Conservation (phyloP, 768 basidiomycete species). For the Tulasnella sp. region DNA sequence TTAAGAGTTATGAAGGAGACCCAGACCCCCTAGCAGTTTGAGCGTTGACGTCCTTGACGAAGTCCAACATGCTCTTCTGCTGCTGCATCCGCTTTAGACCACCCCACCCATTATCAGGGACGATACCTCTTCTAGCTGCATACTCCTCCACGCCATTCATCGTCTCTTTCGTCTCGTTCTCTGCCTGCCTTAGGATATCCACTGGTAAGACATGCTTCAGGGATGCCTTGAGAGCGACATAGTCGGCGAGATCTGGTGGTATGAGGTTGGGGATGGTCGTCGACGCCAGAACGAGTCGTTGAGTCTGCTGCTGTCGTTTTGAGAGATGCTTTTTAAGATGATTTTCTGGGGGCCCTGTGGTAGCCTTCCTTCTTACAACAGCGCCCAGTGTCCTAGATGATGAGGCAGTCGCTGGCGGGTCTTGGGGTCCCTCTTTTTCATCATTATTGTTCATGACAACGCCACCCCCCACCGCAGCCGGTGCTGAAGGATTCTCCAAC, state of each 20-base stretch:
- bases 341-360: not conserved
- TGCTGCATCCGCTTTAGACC: conserved; percentile 6
- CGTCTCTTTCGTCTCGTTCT: conserved; percentile 1
- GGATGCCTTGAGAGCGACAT: not conserved
- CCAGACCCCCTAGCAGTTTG: too few relatives aligned
- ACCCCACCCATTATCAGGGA: not conserved
- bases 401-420: not conserved
- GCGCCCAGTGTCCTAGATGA: not conserved
- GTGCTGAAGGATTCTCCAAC: not conserved
- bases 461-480: not conserved
- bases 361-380: not conserved
- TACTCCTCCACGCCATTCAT: not conserved
- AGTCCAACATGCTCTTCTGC: conserved; percentile 9
- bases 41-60: too few relatives aligned
- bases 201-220: not conserved
- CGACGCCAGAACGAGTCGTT: not conserved
- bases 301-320: not conserved
- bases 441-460: not conserved
- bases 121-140: not conserved
- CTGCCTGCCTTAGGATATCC: conserved; percentile 1
- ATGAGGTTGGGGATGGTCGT: not conserved
- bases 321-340: not conserved
- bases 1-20: too few relatives aligned
- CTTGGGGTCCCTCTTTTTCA: not conserved
- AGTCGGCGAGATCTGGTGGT: not conserved